These are phyloP conservation scores for Eugenia klotzschiana DNA, from an alignment of 441 rosid genomes.

Conservation along the genomic window DNA sequence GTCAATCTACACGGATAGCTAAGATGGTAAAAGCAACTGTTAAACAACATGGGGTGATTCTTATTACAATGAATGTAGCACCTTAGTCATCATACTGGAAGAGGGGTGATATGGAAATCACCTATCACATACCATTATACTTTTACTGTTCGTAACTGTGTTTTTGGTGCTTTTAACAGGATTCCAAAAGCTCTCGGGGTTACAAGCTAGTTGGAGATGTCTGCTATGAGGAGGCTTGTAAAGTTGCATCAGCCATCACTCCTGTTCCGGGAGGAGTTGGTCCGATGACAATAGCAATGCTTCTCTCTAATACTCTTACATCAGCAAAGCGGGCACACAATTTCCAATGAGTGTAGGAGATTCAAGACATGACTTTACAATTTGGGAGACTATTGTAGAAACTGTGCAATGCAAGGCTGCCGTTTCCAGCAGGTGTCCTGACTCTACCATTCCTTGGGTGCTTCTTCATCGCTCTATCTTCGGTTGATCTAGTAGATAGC, in stretches of 20 bases:
- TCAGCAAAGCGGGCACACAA: slow-evolving; percentile 49
- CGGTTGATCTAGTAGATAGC: background rate
- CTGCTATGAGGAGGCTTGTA: slow-evolving; percentile 64
- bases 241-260: slow-evolving; percentile 66
- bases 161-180: slow-evolving; percentile 16
- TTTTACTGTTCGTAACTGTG: background rate
- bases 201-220: slow-evolving; percentile 68
- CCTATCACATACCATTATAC: background rate
- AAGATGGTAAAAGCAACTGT: background rate
- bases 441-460: background rate
- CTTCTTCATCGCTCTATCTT: background rate
- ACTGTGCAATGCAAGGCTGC: background rate
- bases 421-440: background rate
- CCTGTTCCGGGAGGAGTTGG: slow-evolving; percentile 94
- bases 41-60: background rate
- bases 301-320: slow-evolving; percentile 56
- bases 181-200: slow-evolving; percentile 42
- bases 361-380: background rate
- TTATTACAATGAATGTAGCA: background rate
- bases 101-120: background rate
- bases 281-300: slow-evolving; percentile 92
- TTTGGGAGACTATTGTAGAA: background rate
- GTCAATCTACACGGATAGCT: background rate
- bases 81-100: background rate
- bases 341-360: slow-evolving; percentile 20